These are phyloP conservation scores for Juncus inflexus DNA, from an alignment of 176 grass and related monocot genomes.

Conservation along the genomic window DNA sequence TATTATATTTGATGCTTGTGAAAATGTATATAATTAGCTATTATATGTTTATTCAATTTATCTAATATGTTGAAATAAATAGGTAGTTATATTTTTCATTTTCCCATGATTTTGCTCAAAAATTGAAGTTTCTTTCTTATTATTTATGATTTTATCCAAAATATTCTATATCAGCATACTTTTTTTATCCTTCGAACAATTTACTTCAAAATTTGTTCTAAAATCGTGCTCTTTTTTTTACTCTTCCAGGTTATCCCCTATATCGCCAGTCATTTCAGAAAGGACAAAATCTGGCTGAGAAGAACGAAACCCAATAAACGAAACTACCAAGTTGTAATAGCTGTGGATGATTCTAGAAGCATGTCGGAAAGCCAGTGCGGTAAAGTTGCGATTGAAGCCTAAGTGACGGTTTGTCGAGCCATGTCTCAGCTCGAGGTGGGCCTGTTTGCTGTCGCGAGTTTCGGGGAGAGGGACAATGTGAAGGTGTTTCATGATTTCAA, in stretches of 20 bases:
- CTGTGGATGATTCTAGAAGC: slow-evolving; percentile 83
- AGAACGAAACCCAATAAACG: slow-evolving; percentile 94
- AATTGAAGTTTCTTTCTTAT: too few relatives aligned
- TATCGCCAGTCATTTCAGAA: slow-evolving; percentile 84
- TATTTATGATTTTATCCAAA: neutral
- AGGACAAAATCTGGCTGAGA: slow-evolving; percentile 92
- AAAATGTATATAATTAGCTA: too few relatives aligned
- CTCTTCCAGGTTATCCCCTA: slow-evolving; percentile 75
- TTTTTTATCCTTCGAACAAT: slow-evolving; percentile 3
- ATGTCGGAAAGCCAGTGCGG: slow-evolving; percentile 92
- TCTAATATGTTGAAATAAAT: too few relatives aligned
- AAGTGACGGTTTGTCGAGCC: slow-evolving; percentile 82
- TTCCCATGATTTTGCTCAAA: too few relatives aligned
- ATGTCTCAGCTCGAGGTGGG: slow-evolving; percentile 96
- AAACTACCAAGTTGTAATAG: slow-evolving; percentile 88
- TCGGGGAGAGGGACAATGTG: slow-evolving; percentile 76
- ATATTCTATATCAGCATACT: neutral
- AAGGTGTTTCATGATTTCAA: slow-evolving; percentile 91
- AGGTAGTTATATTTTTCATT: too few relatives aligned
- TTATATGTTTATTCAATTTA: too few relatives aligned
- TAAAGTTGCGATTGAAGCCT: slow-evolving; percentile 73
- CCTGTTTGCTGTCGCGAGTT: slow-evolving; percentile 86
- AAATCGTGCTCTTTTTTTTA: slow-evolving; percentile 18
- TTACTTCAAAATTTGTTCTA: slow-evolving; percentile 16
- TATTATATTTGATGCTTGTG: too few relatives aligned